A percentile compares a stretch with the other conserved stretches of the same genome.
Conservation (phyloP, 1,284 basidiomycete genomes). For the Apiotrichum mycotoxinovorans region DNA sequence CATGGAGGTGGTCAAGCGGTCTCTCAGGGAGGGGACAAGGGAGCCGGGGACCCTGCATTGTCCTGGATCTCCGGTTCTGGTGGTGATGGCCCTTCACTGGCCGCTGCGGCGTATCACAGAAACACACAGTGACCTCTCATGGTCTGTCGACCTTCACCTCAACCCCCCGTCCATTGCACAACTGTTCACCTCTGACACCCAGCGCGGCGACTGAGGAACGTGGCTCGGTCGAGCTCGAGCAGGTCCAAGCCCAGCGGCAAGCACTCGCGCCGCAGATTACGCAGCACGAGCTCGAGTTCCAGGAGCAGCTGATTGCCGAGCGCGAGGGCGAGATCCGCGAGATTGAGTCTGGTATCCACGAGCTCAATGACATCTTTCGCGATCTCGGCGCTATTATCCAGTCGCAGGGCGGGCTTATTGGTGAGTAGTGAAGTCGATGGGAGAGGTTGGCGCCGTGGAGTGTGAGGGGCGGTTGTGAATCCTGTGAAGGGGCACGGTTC, state of each 20-base stretch:
- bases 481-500: too few relatives aligned
- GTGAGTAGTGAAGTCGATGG: constrained; percentile 57
- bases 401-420: constrained; percentile 92
- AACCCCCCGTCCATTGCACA: too few relatives aligned
- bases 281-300: constrained; percentile 88
- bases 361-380: constrained; percentile 94
- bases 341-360: constrained; percentile 95
- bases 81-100: too few relatives aligned
- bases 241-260: constrained; percentile 37
- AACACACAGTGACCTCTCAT: too few relatives aligned
- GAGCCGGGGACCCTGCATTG: too few relatives aligned
- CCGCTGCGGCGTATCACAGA: too few relatives aligned
- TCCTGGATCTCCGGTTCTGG: too few relatives aligned
- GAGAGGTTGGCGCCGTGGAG: too few relatives aligned
- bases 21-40: too few relatives aligned
- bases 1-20: neutral
- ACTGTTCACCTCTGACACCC: too few relatives aligned
- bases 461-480: too few relatives aligned
- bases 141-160: too few relatives aligned
- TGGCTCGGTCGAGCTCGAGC: constrained; percentile 42
- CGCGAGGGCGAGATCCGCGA: constrained; percentile 93
- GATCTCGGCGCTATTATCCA: constrained; percentile 91
- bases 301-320: constrained; percentile 92
- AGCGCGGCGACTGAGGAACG: constrained; percentile 26
- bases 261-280: constrained; percentile 58